These are phyloP conservation scores for Rhizoctonia solani DNA, from an alignment of 1,284 basidiomycete genomes.

Conservation along the genomic window DNA sequence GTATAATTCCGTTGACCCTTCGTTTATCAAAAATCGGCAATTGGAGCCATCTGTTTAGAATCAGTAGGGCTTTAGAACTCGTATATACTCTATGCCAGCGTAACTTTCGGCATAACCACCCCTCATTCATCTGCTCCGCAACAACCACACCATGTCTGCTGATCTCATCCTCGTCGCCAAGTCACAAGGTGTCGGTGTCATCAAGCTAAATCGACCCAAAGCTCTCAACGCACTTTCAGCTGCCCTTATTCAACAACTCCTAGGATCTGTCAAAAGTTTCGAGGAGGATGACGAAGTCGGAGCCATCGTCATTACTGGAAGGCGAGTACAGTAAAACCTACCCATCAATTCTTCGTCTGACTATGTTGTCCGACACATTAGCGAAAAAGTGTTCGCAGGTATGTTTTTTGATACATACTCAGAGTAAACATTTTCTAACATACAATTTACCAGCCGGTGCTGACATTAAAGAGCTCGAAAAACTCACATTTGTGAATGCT, in stretches of 20 bases:
- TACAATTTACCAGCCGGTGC: slow-evolving; percentile 45
- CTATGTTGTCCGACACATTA: not conserved
- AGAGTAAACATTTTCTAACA: not conserved
- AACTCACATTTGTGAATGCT: slow-evolving; percentile 53
- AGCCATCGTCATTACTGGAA: slow-evolving; percentile 36
- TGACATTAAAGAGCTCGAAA: slow-evolving; percentile 48
- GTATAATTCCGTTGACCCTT: not conserved
- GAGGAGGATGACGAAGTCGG: slow-evolving; percentile 36
- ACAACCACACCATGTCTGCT: slow-evolving; percentile 6
- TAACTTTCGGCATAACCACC: not conserved
- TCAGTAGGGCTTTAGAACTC: not conserved
- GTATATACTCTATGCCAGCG: not conserved
- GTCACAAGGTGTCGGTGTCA: slow-evolving; percentile 22
- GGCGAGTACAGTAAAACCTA: not conserved
- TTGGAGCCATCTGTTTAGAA: not conserved
- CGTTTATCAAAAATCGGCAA: slow-evolving; percentile 11
- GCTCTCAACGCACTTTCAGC: slow-evolving; percentile 35
- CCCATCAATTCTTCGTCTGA: not conserved
- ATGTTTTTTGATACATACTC: not conserved
- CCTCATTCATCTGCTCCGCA: not conserved
- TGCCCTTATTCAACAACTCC: slow-evolving; percentile 28
- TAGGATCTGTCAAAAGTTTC: slow-evolving; percentile 19
- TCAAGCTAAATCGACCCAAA: slow-evolving; percentile 32
- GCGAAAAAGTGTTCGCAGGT: slow-evolving; percentile 35
- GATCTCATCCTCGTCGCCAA: slow-evolving; percentile 30